Conservation (phyloP, 1,284 basidiomycete genomes). For the Puccinia horiana region DNA sequence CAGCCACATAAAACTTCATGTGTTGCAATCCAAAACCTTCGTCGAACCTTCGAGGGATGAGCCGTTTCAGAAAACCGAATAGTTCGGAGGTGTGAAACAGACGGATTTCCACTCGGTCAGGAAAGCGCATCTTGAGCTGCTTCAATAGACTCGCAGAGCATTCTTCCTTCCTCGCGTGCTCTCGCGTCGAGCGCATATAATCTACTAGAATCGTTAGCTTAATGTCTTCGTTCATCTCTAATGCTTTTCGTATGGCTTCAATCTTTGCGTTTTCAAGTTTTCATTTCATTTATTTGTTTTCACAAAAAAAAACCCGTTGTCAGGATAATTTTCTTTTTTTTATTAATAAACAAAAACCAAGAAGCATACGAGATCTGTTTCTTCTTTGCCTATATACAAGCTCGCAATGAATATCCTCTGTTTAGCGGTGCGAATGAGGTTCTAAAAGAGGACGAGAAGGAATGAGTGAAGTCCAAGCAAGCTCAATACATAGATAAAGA, state of each 20-base stretch:
- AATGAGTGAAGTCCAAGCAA: not conserved
- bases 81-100: slow-evolving; percentile 81
- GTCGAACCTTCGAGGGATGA: slow-evolving; percentile 89
- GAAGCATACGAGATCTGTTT: slow-evolving; percentile 68
- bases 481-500: not conserved
- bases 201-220: slow-evolving; percentile 78
- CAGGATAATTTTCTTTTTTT: not conserved
- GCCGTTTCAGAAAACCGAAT: slow-evolving; percentile 69
- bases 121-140: slow-evolving; percentile 72
- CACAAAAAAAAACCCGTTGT: slow-evolving; percentile 50
- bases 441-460: slow-evolving; percentile 61
- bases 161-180: slow-evolving; percentile 56
- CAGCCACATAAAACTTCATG: slow-evolving; percentile 90
- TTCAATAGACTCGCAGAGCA: slow-evolving; percentile 71
- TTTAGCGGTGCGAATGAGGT: slow-evolving; percentile 72
- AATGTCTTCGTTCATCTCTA: slow-evolving; percentile 67
- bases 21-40: slow-evolving; percentile 99
- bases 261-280: slow-evolving; percentile 63
- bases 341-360: not conserved
- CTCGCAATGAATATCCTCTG: slow-evolving; percentile 81
- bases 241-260: slow-evolving; percentile 66
- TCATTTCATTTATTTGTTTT: slow-evolving; percentile 51
- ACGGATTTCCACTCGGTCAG: slow-evolving; percentile 72
- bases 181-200: slow-evolving; percentile 84
- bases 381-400: slow-evolving; percentile 74